A percentile compares a stretch with the other conserved stretches of the same genome.
phyloP scores from a whole-genome alignment of 78 protist species.

The Dictyostelium discoideum region DNA sequence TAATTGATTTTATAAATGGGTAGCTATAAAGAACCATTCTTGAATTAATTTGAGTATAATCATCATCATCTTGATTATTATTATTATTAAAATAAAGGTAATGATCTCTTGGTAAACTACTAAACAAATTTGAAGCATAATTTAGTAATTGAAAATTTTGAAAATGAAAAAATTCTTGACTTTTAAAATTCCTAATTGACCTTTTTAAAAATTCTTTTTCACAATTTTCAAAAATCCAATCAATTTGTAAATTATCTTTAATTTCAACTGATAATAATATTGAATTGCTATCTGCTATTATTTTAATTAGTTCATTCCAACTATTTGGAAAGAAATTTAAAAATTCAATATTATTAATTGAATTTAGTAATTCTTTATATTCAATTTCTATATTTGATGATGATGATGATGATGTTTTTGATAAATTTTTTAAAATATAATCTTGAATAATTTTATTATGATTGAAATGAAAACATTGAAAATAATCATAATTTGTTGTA shows the following conservation, averaged over 20 bases:
- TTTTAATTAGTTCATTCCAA: not conserved
- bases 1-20: not conserved
- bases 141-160: not conserved
- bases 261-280: not conserved
- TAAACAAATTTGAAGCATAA: not conserved
- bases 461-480: not conserved
- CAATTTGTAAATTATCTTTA: not conserved
- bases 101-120: not conserved
- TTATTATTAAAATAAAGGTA: not conserved
- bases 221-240: not conserved
- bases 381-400: not conserved
- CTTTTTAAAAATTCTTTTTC: not conserved
- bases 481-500: not conserved
- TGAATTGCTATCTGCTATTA: not conserved
- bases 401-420: not conserved
- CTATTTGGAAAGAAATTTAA: not conserved
- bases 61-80: too few species aligned
- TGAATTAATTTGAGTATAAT: too few species aligned
- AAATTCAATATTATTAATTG: not conserved
- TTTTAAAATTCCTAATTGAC: not conserved
- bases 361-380: not conserved
- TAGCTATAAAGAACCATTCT: not conserved
- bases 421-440: too few species aligned
- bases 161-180: not conserved
- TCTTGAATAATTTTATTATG: not conserved